phyloP scores from a whole-genome alignment of 331 rosid species.

The Prunus yedoensis region DNA sequence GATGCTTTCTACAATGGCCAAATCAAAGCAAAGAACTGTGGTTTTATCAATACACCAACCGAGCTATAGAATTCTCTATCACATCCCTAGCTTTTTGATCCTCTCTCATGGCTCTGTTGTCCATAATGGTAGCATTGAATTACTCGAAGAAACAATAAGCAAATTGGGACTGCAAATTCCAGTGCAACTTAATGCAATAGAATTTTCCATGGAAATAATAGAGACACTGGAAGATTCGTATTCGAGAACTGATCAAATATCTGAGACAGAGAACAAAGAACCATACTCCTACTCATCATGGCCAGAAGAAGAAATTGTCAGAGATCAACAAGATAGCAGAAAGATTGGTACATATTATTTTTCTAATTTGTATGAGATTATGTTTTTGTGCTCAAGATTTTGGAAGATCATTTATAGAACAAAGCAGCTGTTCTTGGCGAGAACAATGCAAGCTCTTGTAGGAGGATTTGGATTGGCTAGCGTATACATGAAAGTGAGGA shows the following conservation, averaged over 20 bases:
- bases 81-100: constrained; percentile 68
- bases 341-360: constrained; percentile 17
- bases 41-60: constrained; percentile 90
- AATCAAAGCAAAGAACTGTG: constrained; percentile 57
- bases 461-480: constrained; percentile 87
- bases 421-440: constrained; percentile 75
- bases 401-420: constrained; percentile 87
- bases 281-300: constrained; percentile 30
- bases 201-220: constrained; percentile 81
- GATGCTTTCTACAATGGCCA: constrained; percentile 65
- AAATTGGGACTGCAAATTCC: constrained; percentile 63
- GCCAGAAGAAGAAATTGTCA: constrained; percentile 35
- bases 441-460: constrained; percentile 85
- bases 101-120: constrained; percentile 70
- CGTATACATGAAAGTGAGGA: constrained; percentile 65
- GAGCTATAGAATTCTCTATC: constrained; percentile 72
- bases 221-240: constrained; percentile 43
- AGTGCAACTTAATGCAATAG: constrained; percentile 66
- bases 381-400: constrained; percentile 75
- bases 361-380: constrained; percentile 52
- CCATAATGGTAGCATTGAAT: constrained; percentile 67
- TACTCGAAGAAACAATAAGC: constrained; percentile 53
- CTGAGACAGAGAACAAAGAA: constrained; percentile 11
- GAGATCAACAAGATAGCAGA: constrained; percentile 16
- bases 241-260: constrained; percentile 16